phyloP scores from a whole-genome alignment of 139 green algal species.

The Asterochloris sp. region DNA sequence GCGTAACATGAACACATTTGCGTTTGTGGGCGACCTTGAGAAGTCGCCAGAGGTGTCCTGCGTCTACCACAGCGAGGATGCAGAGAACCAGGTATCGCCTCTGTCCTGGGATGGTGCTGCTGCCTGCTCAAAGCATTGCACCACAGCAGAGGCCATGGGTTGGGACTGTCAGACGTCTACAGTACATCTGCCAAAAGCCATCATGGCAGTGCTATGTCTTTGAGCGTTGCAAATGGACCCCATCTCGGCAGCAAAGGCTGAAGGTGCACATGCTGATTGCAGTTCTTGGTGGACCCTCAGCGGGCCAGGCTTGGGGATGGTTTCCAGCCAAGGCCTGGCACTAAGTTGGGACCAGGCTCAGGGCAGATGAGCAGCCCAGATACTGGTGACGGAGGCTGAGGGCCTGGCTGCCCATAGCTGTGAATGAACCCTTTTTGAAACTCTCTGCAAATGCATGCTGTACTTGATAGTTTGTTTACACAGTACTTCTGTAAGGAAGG shows the following conservation, averaged over 20 bases:
- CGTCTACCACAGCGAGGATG: constrained; percentile 97
- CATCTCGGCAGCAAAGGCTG: no score
- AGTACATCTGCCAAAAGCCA: background rate
- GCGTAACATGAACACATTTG: constrained; percentile 99
- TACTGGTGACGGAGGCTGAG: background rate
- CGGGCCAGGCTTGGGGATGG: constrained; percentile 6
- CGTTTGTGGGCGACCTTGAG: constrained; percentile 94
- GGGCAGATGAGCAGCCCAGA: no score
- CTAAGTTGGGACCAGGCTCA: background rate
- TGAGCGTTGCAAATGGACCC: no score
- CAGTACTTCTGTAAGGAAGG: no score
- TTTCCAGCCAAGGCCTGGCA: background rate
- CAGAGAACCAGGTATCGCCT: constrained; percentile 60
- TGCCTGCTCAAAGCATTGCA: background rate
- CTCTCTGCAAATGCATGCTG: no score
- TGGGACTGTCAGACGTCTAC: background rate
- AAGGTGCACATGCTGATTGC: no score
- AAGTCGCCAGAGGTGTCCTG: constrained; percentile 85
- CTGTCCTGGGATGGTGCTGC: background rate
- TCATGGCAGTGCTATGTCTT: background rate
- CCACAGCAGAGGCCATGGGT: background rate
- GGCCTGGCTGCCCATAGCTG: no score
- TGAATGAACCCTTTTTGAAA: no score
- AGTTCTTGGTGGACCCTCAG: constrained; percentile 15
- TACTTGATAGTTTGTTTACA: no score